A percentile compares a stretch with the other conserved stretches of the same genome.
phyloP scores from a whole-genome alignment of 176 grass and related monocot genomes.

The Oropetium thomaeum region DNA sequence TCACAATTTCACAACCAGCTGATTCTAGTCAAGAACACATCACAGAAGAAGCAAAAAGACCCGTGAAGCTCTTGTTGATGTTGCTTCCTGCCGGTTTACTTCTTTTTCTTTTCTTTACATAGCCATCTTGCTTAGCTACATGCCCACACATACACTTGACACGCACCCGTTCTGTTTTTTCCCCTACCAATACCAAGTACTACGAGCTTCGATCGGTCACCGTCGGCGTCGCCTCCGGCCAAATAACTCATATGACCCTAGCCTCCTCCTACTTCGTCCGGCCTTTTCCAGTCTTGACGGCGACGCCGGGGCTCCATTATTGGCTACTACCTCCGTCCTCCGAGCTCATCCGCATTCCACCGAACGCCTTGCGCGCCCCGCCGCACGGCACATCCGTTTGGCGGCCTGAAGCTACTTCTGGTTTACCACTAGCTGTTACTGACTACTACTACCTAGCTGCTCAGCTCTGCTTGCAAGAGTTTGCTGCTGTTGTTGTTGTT shows the following conservation, averaged over 20 bases:
- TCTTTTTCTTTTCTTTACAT: constrained; percentile 22
- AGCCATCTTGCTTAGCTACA: constrained; percentile 21
- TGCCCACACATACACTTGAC: neutral
- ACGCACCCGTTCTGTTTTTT: neutral
- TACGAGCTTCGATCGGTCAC: neutral
- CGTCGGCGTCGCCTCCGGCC: constrained; percentile 27
- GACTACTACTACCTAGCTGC: constrained; percentile 31
- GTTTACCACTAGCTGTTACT: neutral
- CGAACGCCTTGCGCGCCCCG: constrained; percentile 31
- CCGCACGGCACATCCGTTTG: neutral
- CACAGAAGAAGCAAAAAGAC: neutral
- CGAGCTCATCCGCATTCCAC: constrained; percentile 39
- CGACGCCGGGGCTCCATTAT: constrained; percentile 53
- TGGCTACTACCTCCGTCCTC: constrained; percentile 15
- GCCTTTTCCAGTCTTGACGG: constrained; percentile 17
- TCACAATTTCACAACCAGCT: neutral
- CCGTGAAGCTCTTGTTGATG: neutral
- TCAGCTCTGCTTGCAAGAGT: neutral
- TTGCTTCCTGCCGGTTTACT: constrained; percentile 22
- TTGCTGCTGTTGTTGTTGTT: neutral
- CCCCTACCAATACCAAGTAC: neutral
- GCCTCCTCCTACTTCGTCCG: constrained; percentile 4
- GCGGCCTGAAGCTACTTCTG: neutral
- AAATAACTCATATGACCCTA: neutral
- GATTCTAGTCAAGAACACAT: neutral